Evolutionary conservation across 805 yeast species (phyloP).

Genomic region (Saturnispora quitensis): DNA sequence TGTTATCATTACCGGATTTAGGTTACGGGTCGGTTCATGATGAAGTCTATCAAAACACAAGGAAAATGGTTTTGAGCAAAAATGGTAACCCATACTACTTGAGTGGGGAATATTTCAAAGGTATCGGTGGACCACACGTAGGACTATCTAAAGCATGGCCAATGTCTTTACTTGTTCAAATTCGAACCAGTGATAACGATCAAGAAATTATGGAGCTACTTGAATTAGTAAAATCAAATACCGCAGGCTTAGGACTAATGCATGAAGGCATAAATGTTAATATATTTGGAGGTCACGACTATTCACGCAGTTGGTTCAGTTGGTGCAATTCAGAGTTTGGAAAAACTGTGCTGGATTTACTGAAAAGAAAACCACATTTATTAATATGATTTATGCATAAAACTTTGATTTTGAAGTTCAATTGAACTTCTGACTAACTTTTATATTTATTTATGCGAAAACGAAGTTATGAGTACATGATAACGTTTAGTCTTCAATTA

Average conservation of each 20-base stretch:
- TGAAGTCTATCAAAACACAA: slow-evolving; percentile 63
- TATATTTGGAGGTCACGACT: slow-evolving; percentile 35
- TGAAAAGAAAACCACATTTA: slow-evolving; percentile 62
- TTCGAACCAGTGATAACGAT: slow-evolving; percentile 67
- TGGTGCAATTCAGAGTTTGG: slow-evolving; percentile 94
- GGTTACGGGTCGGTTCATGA: slow-evolving; percentile 50
- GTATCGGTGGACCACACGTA: slow-evolving; percentile 88
- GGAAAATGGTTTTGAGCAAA: slow-evolving; percentile 62
- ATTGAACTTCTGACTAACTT: no score
- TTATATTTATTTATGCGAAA: no score
- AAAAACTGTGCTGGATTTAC: slow-evolving; percentile 71
- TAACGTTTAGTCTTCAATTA: neutral
- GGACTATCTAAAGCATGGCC: slow-evolving; percentile 86
- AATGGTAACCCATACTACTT: slow-evolving; percentile 73
- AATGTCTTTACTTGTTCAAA: slow-evolving; percentile 67
- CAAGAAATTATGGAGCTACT: slow-evolving; percentile 50
- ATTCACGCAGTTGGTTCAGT: slow-evolving; percentile 84
- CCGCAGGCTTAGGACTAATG: slow-evolving; percentile 71
- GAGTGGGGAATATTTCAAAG: slow-evolving; percentile 53
- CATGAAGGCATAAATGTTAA: slow-evolving; percentile 75
- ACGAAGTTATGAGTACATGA: neutral
- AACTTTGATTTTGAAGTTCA: neutral
- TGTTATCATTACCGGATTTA: slow-evolving; percentile 70
- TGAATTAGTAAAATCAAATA: slow-evolving; percentile 43
- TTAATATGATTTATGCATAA: slow-evolving; percentile 39